Percentiles rank a stretch among this genome's conserved stretches.
Evolutionary conservation across 495 filamentous ascomycete genomes (phyloP).

Genomic region (Aspergillus olivimuriae): DNA sequence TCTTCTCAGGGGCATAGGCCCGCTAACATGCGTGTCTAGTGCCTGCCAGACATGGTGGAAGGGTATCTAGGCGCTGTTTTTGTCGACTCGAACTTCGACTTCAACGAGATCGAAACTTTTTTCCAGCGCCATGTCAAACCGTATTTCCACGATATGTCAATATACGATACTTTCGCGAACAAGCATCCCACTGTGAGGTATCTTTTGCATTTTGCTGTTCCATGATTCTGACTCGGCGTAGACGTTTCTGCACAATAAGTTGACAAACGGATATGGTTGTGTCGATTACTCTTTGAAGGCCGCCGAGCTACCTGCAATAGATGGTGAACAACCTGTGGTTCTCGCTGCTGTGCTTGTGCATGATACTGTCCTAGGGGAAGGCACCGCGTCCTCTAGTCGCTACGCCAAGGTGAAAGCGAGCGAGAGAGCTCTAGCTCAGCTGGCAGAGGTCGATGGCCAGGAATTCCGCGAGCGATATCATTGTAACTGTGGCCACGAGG

Average conservation of each 20-base stretch:
- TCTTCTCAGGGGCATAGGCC: too few species aligned
- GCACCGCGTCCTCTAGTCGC: constrained; percentile 52
- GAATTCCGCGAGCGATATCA: constrained; percentile 56
- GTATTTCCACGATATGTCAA: constrained; percentile 81
- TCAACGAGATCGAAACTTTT: constrained; percentile 63
- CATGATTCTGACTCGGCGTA: constrained; percentile 15
- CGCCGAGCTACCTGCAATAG: constrained; percentile 37
- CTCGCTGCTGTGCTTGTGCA: constrained; percentile 78
- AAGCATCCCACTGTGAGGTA: constrained; percentile 66
- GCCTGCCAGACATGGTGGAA: constrained; percentile 82
- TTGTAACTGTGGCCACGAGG: constrained; percentile 63
- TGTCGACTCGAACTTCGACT: constrained; percentile 83
- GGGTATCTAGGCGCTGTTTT: constrained; percentile 87
- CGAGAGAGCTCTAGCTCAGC: constrained; percentile 51
- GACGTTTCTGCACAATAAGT: constrained; percentile 48
- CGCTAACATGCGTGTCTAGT: constrained; percentile 35
- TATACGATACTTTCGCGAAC: constrained; percentile 86
- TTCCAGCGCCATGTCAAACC: constrained; percentile 64
- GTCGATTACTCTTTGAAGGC: constrained; percentile 49
- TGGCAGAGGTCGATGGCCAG: constrained; percentile 50
- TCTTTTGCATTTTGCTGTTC: constrained; percentile 23
- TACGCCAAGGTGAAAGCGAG: constrained; percentile 72
- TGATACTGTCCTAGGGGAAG: constrained; percentile 55
- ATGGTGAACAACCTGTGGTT: constrained; percentile 42
- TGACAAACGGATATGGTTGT: constrained; percentile 48